Evolutionary conservation across 345 rosid species (phyloP), one percentile per base, ranked within the genome.

Genomic region (Eucalyptus erythrocorys): DNA sequence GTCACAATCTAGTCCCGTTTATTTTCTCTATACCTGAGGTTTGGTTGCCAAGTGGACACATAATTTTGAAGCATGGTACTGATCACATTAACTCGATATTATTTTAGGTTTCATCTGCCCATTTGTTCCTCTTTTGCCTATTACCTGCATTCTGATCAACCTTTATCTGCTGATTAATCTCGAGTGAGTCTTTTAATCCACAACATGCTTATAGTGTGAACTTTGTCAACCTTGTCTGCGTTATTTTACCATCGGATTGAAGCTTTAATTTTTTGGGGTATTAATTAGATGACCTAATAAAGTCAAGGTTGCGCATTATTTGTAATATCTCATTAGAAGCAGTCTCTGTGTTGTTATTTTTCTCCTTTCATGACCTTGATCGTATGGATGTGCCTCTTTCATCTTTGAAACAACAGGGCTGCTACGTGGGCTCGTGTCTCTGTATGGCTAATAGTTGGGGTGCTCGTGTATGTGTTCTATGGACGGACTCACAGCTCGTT

Each of bases 41-140:
- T 48, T 16, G 57, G 51, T 85, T 53, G 51, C 87, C 57, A 19
- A 48, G 87, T 85, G 87, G 57, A 85, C 16, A 85, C 40, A 48
- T 42, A 49, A n/a, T 21, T 7, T 32, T 13, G 88, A 53, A 7
- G 15, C 53, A 61, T 27, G 64, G 34, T 32, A 87, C 48, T 49
- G n/a, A 66, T 81, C 49, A 59, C 50, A 7, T 43, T 13, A 76
- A 51, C 30, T 16, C 10, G n/a, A 40, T 50, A n/a, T 87, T 45
- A 50, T 24, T 42, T 91, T 95, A 97, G 99, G 99, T 93, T 98
- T 92, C 89, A 90, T 93, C 22, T 98, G 99, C 92, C 99, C 99
- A 55, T 95, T 97, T 93, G 98, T 98, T 89, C 99, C 99, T 4
- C 97, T 97, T 68, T 95, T 98, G 68, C 99, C 98, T 11, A 95